These are phyloP conservation scores for Pholiota conissans DNA, from an alignment of 768 basidiomycete genomes.

Conservation along the genomic window DNA sequence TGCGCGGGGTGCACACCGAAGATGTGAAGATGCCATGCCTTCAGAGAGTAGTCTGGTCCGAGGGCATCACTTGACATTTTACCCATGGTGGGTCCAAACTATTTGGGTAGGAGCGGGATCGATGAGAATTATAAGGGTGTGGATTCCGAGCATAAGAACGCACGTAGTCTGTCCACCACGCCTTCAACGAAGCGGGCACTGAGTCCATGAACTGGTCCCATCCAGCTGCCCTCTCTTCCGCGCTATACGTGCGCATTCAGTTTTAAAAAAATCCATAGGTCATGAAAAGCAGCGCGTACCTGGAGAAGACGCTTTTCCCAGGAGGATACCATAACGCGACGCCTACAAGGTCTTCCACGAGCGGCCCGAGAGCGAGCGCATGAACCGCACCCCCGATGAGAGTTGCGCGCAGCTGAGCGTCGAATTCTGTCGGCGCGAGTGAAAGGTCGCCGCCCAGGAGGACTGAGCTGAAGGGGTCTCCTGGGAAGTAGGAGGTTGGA, in stretches of 20 bases:
- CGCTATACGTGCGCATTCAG: slow-evolving; percentile 9
- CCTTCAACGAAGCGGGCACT: slow-evolving; percentile 13
- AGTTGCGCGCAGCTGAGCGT: slow-evolving; percentile 20
- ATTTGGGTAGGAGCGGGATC: no score
- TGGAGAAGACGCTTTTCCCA: slow-evolving; percentile 22
- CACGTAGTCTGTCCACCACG: slow-evolving; percentile 32
- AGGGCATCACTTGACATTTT: slow-evolving; percentile 16
- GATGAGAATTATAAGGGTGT: background rate
- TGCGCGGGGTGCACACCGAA: slow-evolving; percentile 28
- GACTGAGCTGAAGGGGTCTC: slow-evolving; percentile 15
- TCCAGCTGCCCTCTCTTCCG: slow-evolving; percentile 27
- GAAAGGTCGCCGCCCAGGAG: slow-evolving; percentile 21
- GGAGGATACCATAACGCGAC: slow-evolving; percentile 32
- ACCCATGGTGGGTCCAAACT: slow-evolving; percentile 24
- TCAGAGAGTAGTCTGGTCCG: slow-evolving; percentile 18
- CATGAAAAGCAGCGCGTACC: slow-evolving; percentile 23
- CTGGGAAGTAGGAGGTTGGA: slow-evolving; percentile 3
- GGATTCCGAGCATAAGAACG: background rate
- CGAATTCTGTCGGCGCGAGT: slow-evolving; percentile 14
- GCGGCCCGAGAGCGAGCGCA: slow-evolving; percentile 22
- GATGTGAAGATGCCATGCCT: slow-evolving; percentile 28
- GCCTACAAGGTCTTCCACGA: slow-evolving; percentile 26
- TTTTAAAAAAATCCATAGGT: no score
- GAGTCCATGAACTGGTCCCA: slow-evolving; percentile 26
- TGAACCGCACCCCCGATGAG: slow-evolving; percentile 28